Evolutionary conservation across 2,329 filamentous ascomycete species (phyloP), one percentile per base, ranked within the genome.

Genomic region (Xylaria sp.): DNA sequence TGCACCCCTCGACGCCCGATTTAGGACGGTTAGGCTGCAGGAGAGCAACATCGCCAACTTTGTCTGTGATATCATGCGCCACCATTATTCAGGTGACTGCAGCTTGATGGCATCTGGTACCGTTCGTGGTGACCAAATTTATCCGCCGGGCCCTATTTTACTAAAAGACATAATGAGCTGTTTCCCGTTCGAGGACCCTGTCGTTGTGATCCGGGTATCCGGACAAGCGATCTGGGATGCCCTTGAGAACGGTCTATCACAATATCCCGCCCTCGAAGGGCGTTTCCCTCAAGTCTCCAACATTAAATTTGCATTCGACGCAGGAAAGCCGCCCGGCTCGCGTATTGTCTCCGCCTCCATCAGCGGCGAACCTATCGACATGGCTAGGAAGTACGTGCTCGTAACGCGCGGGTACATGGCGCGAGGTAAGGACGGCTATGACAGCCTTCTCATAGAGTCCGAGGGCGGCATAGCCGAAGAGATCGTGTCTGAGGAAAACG

Each of bases 1-100:
- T 0, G 88, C 87, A 1, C 91, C 93, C 0, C 84, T 97, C 0
- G 93, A 97, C 73, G 91, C 90, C 1, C 88, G 93, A 2, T 97
- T 97, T 75, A 90, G 87, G 15, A 96, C 92, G 0, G 91, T 96
- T 0, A 83, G 93, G 10, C 80, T 86, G 19, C 82, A 80, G 46
- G 93, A 97, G 76, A 92, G 90, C 56, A 97, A 97, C 71, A 79
- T 96, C 13, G 92, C 90, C 1, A 97, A 97, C 76, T 96, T 96
- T 74, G 90, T 96, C 3, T 95, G 91, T 76, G 93, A 97, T 73
- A 83, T 97, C 23, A 96, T 97, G 92, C 85, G 92, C 7, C 87
- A 87, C 63, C 90, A 96, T 72, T 92, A 97, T 73, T 78, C 82
- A 4, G 88, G 91, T 0, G 93, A 97, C 69, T 96, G 92, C 72